phyloP scores from a whole-genome alignment of 1,139 yeast genomes.

The Magnusiomyces sp. region DNA sequence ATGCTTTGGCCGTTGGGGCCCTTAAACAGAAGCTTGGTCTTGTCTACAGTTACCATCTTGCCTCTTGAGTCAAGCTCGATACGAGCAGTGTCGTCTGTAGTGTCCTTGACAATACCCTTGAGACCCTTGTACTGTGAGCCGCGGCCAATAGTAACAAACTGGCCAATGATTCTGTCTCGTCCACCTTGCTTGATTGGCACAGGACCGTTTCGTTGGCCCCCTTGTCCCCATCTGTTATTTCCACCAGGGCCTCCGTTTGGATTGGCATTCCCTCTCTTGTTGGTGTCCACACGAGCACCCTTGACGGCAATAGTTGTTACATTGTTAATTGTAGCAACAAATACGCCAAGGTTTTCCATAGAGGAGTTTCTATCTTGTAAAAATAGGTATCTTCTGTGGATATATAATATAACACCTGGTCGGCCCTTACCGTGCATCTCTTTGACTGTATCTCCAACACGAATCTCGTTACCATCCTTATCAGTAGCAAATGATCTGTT shows the following conservation, averaged over 20 bases:
- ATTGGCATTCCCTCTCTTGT: constrained; percentile 57
- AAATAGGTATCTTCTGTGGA: constrained; percentile 71
- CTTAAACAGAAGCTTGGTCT: constrained; percentile 64
- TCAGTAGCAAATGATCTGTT: constrained; percentile 78
- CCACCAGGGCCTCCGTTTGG: constrained; percentile 46
- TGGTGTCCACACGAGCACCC: constrained; percentile 60
- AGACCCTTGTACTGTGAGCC: constrained; percentile 90
- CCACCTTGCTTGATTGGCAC: constrained; percentile 46
- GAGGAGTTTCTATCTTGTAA: constrained; percentile 67
- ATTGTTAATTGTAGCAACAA: constrained; percentile 67
- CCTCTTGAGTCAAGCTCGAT: constrained; percentile 90
- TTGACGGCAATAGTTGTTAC: constrained; percentile 81
- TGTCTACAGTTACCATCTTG: constrained; percentile 78
- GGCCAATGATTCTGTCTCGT: constrained; percentile 71
- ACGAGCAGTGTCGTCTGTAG: constrained; percentile 84
- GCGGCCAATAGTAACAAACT: constrained; percentile 75
- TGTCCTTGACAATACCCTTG: constrained; percentile 87
- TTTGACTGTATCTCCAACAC: constrained; percentile 84
- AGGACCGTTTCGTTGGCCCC: constrained; percentile 47
- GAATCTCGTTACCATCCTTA: constrained; percentile 70
- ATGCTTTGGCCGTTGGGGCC: constrained; percentile 53
- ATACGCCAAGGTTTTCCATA: constrained; percentile 80
- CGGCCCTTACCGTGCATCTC: constrained; percentile 73
- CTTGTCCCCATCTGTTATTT: constrained; percentile 24
- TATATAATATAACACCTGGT: constrained; percentile 82